Evolutionary conservation across 163 green algal genomes (phyloP).

Genomic region (Trebouxiophyceae sp.): DNA sequence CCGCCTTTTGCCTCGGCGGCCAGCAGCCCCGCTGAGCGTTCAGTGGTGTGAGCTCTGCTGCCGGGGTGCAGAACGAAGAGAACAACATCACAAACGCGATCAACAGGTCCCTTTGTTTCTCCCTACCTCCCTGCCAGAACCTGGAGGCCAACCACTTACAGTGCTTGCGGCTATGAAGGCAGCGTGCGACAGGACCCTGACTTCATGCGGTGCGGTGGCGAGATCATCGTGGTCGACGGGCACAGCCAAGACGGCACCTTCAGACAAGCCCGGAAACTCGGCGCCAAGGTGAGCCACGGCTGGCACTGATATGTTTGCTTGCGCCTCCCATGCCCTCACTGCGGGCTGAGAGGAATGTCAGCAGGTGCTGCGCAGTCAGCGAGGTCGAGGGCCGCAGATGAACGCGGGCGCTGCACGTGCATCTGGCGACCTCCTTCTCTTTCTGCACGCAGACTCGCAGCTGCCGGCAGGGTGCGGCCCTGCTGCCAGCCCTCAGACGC

Average conservation of each 20-base stretch:
- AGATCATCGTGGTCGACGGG: neutral
- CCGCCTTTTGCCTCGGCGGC: no score
- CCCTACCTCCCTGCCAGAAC: no score
- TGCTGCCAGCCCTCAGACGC: neutral
- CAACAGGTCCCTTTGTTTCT: no score
- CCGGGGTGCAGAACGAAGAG: no score
- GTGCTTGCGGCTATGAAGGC: no score
- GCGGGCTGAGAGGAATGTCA: neutral
- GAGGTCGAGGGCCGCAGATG: neutral
- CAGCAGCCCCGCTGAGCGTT: no score
- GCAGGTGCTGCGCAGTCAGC: neutral
- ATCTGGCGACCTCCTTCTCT: constrained; percentile 10
- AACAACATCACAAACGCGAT: no score
- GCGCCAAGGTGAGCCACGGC: neutral
- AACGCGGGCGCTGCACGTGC: constrained; percentile 11
- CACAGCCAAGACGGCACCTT: neutral
- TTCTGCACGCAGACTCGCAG: constrained; percentile 22
- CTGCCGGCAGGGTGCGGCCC: constrained; percentile 12
- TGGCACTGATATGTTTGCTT: neutral
- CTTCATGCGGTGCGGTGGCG: no score
- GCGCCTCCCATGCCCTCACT: neutral
- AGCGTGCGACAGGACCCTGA: no score
- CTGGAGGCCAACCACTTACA: no score
- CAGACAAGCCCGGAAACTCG: neutral
- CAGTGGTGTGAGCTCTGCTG: no score